Conservation (phyloP, 768 basidiomycete genomes). For the Cystobasidium tubakii region DNA sequence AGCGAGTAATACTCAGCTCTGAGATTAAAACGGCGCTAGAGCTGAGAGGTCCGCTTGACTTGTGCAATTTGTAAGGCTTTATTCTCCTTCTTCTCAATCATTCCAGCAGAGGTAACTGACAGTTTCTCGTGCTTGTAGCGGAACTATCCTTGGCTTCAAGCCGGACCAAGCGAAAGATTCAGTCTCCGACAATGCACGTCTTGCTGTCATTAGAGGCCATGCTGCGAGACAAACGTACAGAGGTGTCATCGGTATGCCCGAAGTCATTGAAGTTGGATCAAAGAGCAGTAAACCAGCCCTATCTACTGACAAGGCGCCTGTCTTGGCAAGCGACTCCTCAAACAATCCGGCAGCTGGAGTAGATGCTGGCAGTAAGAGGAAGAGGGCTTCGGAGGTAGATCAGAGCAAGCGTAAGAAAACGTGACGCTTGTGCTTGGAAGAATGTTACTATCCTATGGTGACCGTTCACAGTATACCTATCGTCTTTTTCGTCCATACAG, state of each 20-base stretch:
- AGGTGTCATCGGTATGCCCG: conserved; percentile 33
- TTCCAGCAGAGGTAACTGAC: no score
- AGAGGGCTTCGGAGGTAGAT: background rate
- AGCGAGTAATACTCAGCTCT: conserved; percentile 65
- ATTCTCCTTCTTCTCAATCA: background rate
- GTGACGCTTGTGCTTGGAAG: background rate
- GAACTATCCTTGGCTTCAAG: conserved; percentile 31
- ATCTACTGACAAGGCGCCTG: background rate
- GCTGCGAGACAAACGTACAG: conserved; percentile 25
- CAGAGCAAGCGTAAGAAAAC: background rate
- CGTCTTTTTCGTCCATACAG: no score
- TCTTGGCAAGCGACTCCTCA: background rate
- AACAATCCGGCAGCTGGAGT: background rate
- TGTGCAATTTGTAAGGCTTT: conserved; percentile 64
- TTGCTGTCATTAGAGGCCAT: conserved; percentile 31
- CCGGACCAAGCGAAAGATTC: conserved; percentile 17
- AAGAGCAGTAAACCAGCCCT: background rate
- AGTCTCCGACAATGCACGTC: conserved; percentile 31
- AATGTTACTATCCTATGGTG: no score
- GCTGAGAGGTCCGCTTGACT: conserved; percentile 65
- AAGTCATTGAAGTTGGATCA: conserved; percentile 4
- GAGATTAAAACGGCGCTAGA: conserved; percentile 62
- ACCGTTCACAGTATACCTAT: no score
- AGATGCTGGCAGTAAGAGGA: background rate
- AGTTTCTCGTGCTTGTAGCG: background rate